Conservation (phyloP, 73 alveolate species). For the Strombidium stylifer region DNA sequence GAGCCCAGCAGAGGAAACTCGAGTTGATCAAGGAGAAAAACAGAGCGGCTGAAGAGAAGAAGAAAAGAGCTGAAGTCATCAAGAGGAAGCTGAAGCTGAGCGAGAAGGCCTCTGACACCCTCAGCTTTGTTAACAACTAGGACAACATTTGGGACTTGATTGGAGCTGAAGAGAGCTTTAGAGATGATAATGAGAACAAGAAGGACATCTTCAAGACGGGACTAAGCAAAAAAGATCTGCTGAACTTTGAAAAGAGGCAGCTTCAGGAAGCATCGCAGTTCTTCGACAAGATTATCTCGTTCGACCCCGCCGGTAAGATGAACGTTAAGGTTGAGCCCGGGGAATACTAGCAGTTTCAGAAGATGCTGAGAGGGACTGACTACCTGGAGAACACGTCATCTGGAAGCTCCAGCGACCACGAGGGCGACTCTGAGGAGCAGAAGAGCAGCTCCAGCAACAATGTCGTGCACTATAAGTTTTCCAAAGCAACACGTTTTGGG, state of each 20-base stretch:
- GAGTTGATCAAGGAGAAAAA: background rate
- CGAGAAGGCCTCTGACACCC: background rate
- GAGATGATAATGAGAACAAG: background rate
- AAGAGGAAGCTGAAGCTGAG: background rate
- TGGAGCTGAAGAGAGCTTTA: background rate
- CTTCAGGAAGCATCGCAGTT: background rate
- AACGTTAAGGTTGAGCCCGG: background rate
- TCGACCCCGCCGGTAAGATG: background rate
- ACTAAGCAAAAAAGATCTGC: background rate
- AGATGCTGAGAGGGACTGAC: background rate
- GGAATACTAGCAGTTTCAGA: background rate
- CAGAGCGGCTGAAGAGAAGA: background rate
- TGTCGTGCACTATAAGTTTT: too few relatives aligned
- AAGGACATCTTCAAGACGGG: background rate
- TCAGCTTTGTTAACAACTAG: background rate
- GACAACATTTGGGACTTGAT: background rate
- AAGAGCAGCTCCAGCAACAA: too few relatives aligned
- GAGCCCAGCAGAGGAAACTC: background rate
- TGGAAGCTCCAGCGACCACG: too few relatives aligned
- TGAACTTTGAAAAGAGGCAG: background rate
- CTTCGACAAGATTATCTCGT: background rate
- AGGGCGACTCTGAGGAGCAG: too few relatives aligned
- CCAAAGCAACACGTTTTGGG: too few relatives aligned
- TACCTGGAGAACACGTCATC: background rate
- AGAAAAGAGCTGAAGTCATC: background rate